Evolutionary conservation across 495 filamentous ascomycete genomes (phyloP).

Genomic region (Tuber microsphaerosporum): DNA sequence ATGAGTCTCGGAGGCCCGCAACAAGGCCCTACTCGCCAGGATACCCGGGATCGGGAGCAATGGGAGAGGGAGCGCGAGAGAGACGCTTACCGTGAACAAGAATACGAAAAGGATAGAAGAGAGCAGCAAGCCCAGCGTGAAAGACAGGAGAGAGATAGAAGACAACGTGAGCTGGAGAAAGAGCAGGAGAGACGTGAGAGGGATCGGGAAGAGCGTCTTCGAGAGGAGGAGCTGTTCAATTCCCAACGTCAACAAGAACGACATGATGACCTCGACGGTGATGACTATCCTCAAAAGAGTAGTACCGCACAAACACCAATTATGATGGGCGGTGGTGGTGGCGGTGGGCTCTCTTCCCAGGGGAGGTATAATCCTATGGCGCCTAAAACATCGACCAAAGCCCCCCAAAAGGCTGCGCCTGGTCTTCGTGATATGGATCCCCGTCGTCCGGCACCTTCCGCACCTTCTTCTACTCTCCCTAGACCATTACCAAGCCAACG

Average conservation of each 20-base stretch:
- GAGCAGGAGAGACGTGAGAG: conserved; percentile 41
- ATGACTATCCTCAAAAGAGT: conserved; percentile 37
- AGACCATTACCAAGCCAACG: conserved; percentile 45
- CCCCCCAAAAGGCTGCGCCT: conserved; percentile 22
- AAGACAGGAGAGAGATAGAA: conserved; percentile 43
- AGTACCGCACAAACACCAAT: conserved; percentile 34
- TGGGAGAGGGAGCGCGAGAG: conserved; percentile 52
- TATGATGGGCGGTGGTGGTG: conserved; percentile 55
- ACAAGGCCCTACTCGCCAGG: conserved; percentile 73
- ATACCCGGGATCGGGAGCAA: conserved; percentile 48
- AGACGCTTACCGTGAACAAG: conserved; percentile 45
- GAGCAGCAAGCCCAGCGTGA: conserved; percentile 41
- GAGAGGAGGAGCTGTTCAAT: conserved; percentile 37
- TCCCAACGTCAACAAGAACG: conserved; percentile 16
- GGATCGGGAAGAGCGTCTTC: conserved; percentile 34
- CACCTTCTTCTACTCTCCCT: conserved; percentile 46
- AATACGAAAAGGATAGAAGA: conserved; percentile 35
- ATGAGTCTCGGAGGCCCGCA: conserved; percentile 51
- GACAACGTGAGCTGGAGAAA: conserved; percentile 41
- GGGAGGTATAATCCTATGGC: conserved; percentile 74
- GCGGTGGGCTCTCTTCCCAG: conserved; percentile 47
- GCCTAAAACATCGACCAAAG: conserved; percentile 47
- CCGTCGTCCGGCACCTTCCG: conserved; percentile 49
- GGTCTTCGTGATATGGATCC: conserved; percentile 35
- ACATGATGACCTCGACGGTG: conserved; percentile 29